Base-by-base conservation (phyloP, 148 eudicot genomes). In the Salicornia ramosissima region DNA sequence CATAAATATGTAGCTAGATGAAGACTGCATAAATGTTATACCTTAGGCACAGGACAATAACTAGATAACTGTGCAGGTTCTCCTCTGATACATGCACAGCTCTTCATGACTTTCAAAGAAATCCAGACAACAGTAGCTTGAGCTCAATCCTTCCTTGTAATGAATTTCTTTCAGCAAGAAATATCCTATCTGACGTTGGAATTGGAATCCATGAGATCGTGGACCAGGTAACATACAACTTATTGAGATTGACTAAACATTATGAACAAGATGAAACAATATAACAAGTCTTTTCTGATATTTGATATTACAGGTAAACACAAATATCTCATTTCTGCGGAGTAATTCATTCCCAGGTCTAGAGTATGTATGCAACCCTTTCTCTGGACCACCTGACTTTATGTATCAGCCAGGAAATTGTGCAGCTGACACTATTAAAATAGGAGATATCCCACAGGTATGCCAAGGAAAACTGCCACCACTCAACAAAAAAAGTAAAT, bases 141-240 rank as follows among this genome's bases (percentile, higher is more conserved):
- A 83, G 90, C 78, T 83, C 84, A 68, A 87, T 89, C 73, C 87
- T 89, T 65, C 96, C 96, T 18, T 89, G 96, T 29, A 71, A 82
- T 30, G 82, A 86, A 40, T 72, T 90, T 72, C 80, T 78, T 75
- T 82, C 96, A 69, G 88, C 90, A 65, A 73, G 68, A 72, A 62
- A 86, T 22, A 74, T 73, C 73, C 69, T 90, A 1, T 46, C 43
- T 34, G 85, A 87, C 61, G 85, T 90, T 51, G 80, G 90, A 51
- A 49, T 54, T 1, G 86, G 86, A 53, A 75, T 90, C 47, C 78
- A 82, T 68, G 63, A 80, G 33, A 73, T 87, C 24, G 90, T 90
- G 26, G 70, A 71, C 59, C 75, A 85, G 87, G 80, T 77, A 67
- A 10, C 10, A 18, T 19, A 58, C 1, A 43, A 3, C 15, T 6